phyloP scores from a whole-genome alignment of 768 basidiomycete genomes.

The Coprinopsis marcescibilis region DNA sequence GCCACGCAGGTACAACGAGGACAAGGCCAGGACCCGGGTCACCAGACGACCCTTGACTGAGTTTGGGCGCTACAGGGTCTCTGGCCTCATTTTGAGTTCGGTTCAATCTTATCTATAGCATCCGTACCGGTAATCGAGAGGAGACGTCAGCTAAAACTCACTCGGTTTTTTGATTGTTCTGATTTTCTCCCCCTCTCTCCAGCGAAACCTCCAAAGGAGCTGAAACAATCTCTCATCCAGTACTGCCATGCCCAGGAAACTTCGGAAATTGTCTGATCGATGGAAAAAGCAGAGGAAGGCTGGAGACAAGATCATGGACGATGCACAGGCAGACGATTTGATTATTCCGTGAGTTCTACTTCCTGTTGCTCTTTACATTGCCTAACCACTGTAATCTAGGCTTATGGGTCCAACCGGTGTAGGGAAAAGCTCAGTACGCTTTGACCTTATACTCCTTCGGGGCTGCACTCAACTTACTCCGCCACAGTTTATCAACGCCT shows the following conservation, averaged over 20 bases:
- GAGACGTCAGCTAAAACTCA: too few relatives aligned
- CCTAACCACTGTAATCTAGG: neutral
- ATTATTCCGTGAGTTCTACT: slow-evolving; percentile 1
- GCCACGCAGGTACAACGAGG: too few relatives aligned
- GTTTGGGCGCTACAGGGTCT: too few relatives aligned
- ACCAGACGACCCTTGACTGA: too few relatives aligned
- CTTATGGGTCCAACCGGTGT: slow-evolving; percentile 2
- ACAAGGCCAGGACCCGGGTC: too few relatives aligned
- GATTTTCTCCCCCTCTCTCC: neutral
- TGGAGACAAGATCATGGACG: neutral
- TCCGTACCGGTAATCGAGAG: too few relatives aligned
- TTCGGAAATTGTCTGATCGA: neutral
- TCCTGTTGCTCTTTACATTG: neutral
- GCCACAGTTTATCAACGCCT: slow-evolving; percentile 9
- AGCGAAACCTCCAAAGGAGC: too few relatives aligned
- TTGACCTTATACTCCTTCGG: neutral
- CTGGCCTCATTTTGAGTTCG: too few relatives aligned
- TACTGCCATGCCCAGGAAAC: neutral
- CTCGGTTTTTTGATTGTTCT: neutral
- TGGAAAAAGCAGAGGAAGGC: neutral
- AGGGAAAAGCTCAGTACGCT: slow-evolving; percentile 1
- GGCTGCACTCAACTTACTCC: neutral
- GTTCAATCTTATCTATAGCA: too few relatives aligned
- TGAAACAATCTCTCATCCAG: too few relatives aligned
- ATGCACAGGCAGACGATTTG: neutral